Conservation (phyloP, 2,329 filamentous ascomycete genomes). For the Pestalotiopsis fici region DNA sequence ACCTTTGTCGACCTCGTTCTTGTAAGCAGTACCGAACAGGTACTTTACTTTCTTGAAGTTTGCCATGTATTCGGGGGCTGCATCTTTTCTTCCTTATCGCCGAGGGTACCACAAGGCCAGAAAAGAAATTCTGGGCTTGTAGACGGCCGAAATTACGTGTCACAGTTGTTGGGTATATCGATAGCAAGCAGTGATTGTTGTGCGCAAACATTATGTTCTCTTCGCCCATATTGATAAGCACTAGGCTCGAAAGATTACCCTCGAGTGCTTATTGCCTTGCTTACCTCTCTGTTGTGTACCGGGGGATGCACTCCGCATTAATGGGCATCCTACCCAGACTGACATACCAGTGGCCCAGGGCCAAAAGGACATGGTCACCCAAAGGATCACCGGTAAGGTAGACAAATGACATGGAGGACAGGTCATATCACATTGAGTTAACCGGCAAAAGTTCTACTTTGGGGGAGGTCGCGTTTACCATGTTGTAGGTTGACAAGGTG, state of each 20-base stretch:
- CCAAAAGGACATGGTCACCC: neutral
- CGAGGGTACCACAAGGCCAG: neutral
- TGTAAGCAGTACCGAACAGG: too few species aligned
- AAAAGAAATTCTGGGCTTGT: neutral
- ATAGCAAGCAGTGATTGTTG: neutral
- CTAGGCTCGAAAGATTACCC: neutral
- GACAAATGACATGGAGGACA: too few species aligned
- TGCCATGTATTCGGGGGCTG: neutral
- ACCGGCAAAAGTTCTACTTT: neutral
- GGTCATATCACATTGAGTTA: neutral
- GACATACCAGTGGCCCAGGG: neutral
- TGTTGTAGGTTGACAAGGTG: neutral
- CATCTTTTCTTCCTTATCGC: neutral
- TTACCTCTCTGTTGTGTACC: too few species aligned
- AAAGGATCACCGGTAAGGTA: neutral
- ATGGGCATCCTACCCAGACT: neutral
- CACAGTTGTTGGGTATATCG: neutral
- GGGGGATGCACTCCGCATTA: neutral
- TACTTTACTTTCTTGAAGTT: neutral
- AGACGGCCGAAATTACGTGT: neutral
- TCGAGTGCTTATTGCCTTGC: neutral
- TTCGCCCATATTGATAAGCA: neutral
- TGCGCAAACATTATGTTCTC: neutral
- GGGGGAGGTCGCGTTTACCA: neutral
- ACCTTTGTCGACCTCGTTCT: neutral